These are phyloP conservation scores for Elymus sibiricus DNA, from an alignment of 176 grass and related monocot genomes.

Conservation along the genomic window DNA sequence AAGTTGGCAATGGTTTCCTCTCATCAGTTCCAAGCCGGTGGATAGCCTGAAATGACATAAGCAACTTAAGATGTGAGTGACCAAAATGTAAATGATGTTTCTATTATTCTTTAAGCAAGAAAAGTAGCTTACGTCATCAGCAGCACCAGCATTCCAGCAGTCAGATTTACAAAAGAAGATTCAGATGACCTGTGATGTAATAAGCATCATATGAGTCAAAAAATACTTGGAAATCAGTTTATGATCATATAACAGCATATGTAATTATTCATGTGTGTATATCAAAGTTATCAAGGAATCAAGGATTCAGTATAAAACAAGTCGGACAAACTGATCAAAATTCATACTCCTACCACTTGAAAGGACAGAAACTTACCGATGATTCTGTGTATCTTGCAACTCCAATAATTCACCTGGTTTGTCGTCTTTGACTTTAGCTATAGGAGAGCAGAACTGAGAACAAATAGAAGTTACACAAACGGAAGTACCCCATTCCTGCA, in stretches of 20 bases:
- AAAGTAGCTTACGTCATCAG: constrained; percentile 64
- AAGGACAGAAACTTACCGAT: constrained; percentile 45
- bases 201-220: background rate
- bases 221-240: background rate
- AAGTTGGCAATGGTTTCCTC: constrained; percentile 79
- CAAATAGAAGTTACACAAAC: constrained; percentile 23
- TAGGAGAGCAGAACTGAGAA: constrained; percentile 90
- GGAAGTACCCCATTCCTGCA: too few relatives aligned
- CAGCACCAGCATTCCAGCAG: constrained; percentile 90
- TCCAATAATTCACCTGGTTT: constrained; percentile 59
- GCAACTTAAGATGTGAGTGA: background rate
- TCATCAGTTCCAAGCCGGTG: constrained; percentile 75
- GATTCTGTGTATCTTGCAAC: constrained; percentile 70
- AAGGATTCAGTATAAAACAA: background rate
- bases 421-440: constrained; percentile 98
- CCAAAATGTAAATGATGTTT: background rate
- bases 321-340: background rate
- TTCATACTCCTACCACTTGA: too few relatives aligned
- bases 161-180: constrained; percentile 97
- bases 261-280: background rate
- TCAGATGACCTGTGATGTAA: constrained; percentile 64
- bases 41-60: constrained; percentile 43
- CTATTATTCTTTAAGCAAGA: constrained; percentile 1
- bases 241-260: background rate
- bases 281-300: too few relatives aligned